These are phyloP conservation scores for Fusarium clavum DNA, from an alignment of 2,329 filamentous ascomycete species.

Conservation along the genomic window DNA sequence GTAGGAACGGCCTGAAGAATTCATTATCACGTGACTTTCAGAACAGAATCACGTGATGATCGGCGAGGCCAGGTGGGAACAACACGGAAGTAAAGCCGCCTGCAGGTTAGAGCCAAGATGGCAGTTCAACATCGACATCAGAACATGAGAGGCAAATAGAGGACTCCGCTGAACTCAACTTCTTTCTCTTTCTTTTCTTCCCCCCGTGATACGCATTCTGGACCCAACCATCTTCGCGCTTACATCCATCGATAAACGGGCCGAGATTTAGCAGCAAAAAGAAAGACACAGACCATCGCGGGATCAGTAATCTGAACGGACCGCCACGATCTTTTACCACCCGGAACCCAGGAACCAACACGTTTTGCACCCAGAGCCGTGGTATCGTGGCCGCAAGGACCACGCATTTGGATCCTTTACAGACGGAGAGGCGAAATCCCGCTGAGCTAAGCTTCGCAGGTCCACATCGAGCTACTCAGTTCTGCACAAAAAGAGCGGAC, in stretches of 20 bases:
- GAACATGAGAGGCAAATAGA: neutral
- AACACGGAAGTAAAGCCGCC: neutral
- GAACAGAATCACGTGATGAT: neutral
- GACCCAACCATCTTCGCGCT: neutral
- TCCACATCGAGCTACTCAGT: slow-evolving; percentile 3
- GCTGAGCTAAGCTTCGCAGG: slow-evolving; percentile 10
- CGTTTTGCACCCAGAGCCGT: slow-evolving; percentile 24
- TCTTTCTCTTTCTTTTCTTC: neutral
- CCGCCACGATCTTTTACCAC: slow-evolving; percentile 2
- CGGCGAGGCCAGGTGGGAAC: neutral
- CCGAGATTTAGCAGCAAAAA: slow-evolving; percentile 27
- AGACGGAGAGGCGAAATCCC: slow-evolving; percentile 18
- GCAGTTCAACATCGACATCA: slow-evolving; percentile 1
- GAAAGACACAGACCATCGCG: slow-evolving; percentile 17
- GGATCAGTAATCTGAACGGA: slow-evolving; percentile 8
- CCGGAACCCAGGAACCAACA: slow-evolving; percentile 13
- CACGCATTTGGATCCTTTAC: slow-evolving; percentile 6
- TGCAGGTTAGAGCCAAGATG: neutral
- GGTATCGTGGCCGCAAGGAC: slow-evolving; percentile 20
- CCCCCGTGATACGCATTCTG: too few species aligned
- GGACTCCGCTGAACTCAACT: neutral
- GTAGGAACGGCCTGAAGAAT: neutral
- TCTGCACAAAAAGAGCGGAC: neutral
- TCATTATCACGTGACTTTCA: neutral
- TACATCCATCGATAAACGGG: slow-evolving; percentile 12